Percentiles rank a stretch among this genome's conserved stretches.
phyloP scores from a whole-genome alignment of 1,284 basidiomycete species.

The Amylostereum areolatum region DNA sequence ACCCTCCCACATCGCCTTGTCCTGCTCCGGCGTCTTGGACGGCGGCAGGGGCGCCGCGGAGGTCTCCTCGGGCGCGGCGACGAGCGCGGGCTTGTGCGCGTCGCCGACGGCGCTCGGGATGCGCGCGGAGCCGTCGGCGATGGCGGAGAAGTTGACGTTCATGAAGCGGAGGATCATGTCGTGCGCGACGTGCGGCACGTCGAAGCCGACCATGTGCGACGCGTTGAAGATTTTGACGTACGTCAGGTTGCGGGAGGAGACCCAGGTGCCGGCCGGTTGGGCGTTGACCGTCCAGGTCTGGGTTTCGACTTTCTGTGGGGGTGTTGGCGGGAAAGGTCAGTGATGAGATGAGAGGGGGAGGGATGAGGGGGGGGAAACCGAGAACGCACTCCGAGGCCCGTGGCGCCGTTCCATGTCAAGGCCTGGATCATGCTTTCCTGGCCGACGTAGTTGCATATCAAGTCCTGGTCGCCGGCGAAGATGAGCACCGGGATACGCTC shows the following conservation, averaged over 20 bases:
- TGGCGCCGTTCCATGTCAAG: slow-evolving; percentile 81
- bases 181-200: slow-evolving; percentile 83
- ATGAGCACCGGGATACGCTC: slow-evolving; percentile 81
- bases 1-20: slow-evolving; percentile 86
- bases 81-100: slow-evolving; percentile 54
- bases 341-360: not conserved
- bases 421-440: slow-evolving; percentile 81
- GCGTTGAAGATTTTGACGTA: slow-evolving; percentile 91
- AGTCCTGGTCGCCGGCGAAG: slow-evolving; percentile 93
- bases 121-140: slow-evolving; percentile 69
- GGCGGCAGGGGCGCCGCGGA: slow-evolving; percentile 27
- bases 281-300: slow-evolving; percentile 80
- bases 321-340: slow-evolving; percentile 1
- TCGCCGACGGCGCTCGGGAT: slow-evolving; percentile 75
- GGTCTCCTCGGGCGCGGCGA: slow-evolving; percentile 25
- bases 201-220: slow-evolving; percentile 93
- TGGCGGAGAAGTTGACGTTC: slow-evolving; percentile 78
- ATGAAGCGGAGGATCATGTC: slow-evolving; percentile 99
- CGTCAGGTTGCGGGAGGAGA: slow-evolving; percentile 82
- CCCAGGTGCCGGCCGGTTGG: slow-evolving; percentile 86
- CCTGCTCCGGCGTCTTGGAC: slow-evolving; percentile 61
- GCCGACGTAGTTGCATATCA: slow-evolving; percentile 95
- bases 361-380: not conserved
- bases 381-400: slow-evolving; percentile 75
- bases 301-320: slow-evolving; percentile 59